Evolutionary conservation across 495 filamentous ascomycete species (phyloP).

Genomic region (Annulohypoxylon bovei): DNA sequence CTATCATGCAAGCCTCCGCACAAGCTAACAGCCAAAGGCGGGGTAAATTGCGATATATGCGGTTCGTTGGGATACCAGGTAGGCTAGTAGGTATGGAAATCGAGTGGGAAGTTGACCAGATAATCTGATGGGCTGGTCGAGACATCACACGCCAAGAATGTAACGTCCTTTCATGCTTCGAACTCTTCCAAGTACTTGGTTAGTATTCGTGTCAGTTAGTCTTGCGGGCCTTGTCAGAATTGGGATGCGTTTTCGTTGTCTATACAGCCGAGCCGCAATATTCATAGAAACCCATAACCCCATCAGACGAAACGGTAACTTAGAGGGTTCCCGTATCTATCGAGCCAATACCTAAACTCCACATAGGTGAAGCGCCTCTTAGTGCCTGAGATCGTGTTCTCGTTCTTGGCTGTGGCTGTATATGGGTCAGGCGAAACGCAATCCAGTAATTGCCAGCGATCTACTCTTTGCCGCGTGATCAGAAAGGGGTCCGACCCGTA

Average conservation of each 20-base stretch:
- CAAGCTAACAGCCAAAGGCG: constrained; percentile 23
- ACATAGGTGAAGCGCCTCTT: constrained; percentile 30
- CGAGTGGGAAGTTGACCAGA: constrained; percentile 3
- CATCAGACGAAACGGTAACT: not conserved
- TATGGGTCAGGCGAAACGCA: not conserved
- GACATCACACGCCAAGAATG: constrained; percentile 37
- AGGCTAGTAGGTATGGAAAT: constrained; percentile 6
- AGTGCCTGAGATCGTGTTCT: constrained; percentile 22
- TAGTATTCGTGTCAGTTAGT: not conserved
- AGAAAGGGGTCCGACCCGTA: not conserved
- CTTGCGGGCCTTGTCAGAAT: too few species aligned
- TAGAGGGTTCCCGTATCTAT: constrained; percentile 11
- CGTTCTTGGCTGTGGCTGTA: constrained; percentile 14
- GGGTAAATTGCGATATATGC: constrained; percentile 23
- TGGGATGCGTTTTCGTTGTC: not conserved
- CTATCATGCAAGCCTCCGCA: constrained; percentile 15
- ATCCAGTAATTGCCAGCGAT: constrained; percentile 32
- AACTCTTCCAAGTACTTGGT: constrained; percentile 8
- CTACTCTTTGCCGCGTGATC: constrained; percentile 35
- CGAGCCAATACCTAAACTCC: constrained; percentile 34
- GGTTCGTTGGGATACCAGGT: constrained; percentile 18
- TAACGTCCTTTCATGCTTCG: constrained; percentile 19
- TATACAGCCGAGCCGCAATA: not conserved
- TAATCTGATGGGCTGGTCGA: constrained; percentile 33
- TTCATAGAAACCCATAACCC: not conserved